Evolutionary conservation across 2,329 filamentous ascomycete species (phyloP).

Genomic region (Drechslerella coelobrocha): DNA sequence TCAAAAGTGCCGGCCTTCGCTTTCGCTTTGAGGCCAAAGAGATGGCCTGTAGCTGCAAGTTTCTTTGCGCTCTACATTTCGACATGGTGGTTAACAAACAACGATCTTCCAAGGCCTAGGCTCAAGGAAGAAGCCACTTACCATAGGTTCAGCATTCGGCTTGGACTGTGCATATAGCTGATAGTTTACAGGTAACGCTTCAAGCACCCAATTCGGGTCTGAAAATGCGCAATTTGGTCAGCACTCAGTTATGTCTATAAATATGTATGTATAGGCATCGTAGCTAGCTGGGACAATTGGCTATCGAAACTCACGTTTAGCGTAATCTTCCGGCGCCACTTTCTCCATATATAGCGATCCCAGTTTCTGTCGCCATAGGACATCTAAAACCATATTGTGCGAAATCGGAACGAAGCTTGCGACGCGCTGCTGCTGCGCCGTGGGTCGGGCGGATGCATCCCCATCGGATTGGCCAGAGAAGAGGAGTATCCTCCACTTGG

Average conservation of each 20-base stretch:
- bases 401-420: slow-evolving; percentile 30
- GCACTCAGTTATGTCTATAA: not conserved
- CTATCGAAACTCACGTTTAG: slow-evolving; percentile 26
- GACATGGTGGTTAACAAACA: not conserved
- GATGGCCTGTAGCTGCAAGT: slow-evolving; percentile 31
- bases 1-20: slow-evolving; percentile 24
- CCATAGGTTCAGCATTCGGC: slow-evolving; percentile 26
- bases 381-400: slow-evolving; percentile 44
- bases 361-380: slow-evolving; percentile 42
- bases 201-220: slow-evolving; percentile 42
- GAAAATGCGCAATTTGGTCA: not conserved
- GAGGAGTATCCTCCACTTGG: slow-evolving; percentile 43
- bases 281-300: not conserved
- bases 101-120: not conserved
- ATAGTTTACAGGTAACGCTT: slow-evolving; percentile 39
- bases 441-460: slow-evolving; percentile 34
- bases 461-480: slow-evolving; percentile 46
- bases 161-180: slow-evolving; percentile 31
- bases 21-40: slow-evolving; percentile 36
- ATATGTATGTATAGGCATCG: not conserved
- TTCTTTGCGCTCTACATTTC: slow-evolving; percentile 32
- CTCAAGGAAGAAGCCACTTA: slow-evolving; percentile 4
- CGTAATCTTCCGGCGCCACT: slow-evolving; percentile 34
- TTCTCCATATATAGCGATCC: slow-evolving; percentile 43
- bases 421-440: slow-evolving; percentile 26